Percentiles rank a stretch among this genome's conserved stretches.
Conservation (phyloP, 2,329 filamentous ascomycete genomes). For the Fusarium devonianum region DNA sequence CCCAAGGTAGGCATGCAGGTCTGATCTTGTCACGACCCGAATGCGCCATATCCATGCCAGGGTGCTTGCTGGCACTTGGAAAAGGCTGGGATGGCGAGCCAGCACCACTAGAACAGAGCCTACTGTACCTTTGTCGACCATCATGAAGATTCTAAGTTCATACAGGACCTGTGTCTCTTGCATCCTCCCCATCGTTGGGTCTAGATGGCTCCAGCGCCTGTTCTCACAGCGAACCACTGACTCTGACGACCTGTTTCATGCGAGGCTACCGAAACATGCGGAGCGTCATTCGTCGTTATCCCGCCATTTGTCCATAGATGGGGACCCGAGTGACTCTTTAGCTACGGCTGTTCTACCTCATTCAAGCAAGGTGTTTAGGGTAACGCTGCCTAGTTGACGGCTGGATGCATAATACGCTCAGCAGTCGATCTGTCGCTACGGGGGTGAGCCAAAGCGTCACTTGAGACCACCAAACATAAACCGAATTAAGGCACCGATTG, state of each 20-base stretch:
- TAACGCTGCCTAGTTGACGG: constrained; percentile 1
- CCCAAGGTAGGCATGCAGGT: constrained; percentile 4
- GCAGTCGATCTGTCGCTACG: neutral
- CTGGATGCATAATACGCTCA: neutral
- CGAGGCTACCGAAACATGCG: constrained; percentile 16
- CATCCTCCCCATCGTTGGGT: constrained; percentile 19
- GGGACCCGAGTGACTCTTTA: constrained; percentile 12
- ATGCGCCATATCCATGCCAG: neutral
- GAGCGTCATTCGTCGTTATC: constrained; percentile 14
- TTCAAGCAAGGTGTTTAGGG: constrained; percentile 3
- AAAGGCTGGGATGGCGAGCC: neutral
- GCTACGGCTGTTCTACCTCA: constrained; percentile 5
- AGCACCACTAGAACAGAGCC: neutral
- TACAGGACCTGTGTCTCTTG: constrained; percentile 1
- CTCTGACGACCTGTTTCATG: constrained; percentile 30
- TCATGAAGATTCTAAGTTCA: neutral
- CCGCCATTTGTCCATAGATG: constrained; percentile 16
- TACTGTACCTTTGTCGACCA: neutral
- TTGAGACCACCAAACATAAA: neutral
- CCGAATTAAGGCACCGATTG: constrained; percentile 4
- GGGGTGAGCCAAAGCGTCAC: neutral
- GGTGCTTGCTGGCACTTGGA: neutral
- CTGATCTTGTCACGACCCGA: neutral
- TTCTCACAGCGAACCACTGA: constrained; percentile 16
- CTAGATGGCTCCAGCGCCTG: constrained; percentile 18